Percentiles rank a stretch among this genome's conserved stretches.
phyloP scores from a whole-genome alignment of 2,329 filamentous ascomycete genomes.

The Aspergillaceae sp. region DNA sequence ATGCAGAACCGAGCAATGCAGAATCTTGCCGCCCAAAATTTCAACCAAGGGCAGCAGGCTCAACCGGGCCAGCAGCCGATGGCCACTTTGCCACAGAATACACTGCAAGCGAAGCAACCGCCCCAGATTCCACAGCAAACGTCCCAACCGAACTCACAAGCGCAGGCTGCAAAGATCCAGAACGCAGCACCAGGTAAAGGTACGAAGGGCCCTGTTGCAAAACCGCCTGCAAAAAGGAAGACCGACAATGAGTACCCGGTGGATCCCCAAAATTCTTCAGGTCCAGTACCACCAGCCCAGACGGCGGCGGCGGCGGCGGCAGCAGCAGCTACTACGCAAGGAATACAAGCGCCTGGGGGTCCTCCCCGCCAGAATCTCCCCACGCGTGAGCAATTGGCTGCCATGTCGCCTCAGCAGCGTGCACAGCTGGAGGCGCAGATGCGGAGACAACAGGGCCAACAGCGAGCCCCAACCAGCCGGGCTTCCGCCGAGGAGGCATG shows the following conservation, averaged over 20 bases:
- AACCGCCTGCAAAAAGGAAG: conserved; percentile 36
- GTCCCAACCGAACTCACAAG: conserved; percentile 19
- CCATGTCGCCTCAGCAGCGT: conserved; percentile 36
- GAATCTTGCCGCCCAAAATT: conserved; percentile 14
- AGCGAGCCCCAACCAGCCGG: conserved; percentile 24
- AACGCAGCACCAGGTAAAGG: conserved; percentile 17
- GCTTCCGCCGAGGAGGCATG: conserved; percentile 30
- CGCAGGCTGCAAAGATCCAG: conserved; percentile 24
- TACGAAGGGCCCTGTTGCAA: conserved; percentile 18
- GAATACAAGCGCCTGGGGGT: conserved; percentile 9
- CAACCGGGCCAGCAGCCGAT: conserved; percentile 18
- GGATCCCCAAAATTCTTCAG: conserved; percentile 30
- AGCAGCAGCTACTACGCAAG: conserved; percentile 17
- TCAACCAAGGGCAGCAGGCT: conserved; percentile 15
- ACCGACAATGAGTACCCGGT: conserved; percentile 39
- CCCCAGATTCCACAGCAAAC: conserved; percentile 15
- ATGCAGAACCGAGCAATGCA: conserved; percentile 23
- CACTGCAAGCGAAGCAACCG: conserved; percentile 17
- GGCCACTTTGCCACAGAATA: conserved; percentile 12
- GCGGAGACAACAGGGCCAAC: conserved; percentile 26
- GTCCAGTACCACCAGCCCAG: conserved; percentile 8
- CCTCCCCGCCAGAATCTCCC: conserved; percentile 16
- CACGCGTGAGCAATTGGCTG: conserved; percentile 29
- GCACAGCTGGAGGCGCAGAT: conserved; percentile 28
- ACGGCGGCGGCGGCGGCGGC: too few species aligned